These are phyloP conservation scores for Brassica carinata DNA, from an alignment of 345 rosid genomes.

Conservation along the genomic window DNA sequence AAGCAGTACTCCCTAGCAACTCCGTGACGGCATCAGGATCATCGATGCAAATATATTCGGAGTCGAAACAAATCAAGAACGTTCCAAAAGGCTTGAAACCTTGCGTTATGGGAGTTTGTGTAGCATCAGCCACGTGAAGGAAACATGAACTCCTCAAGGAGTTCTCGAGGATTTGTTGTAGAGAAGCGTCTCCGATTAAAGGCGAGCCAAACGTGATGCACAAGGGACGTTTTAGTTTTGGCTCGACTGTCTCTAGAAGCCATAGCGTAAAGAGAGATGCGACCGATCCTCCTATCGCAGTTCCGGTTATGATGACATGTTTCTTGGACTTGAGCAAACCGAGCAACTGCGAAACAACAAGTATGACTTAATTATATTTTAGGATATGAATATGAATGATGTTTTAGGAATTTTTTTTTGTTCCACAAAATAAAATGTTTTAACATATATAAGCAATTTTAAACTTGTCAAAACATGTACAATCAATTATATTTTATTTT, in stretches of 20 bases:
- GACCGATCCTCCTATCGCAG: constrained; percentile 61
- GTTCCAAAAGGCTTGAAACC: constrained; percentile 59
- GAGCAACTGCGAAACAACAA: constrained; percentile 4
- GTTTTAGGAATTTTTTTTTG: too few species aligned
- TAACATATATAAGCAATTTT: too few species aligned
- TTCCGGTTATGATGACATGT: constrained; percentile 59
- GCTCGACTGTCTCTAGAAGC: constrained; percentile 49
- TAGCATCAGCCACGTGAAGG: constrained; percentile 45
- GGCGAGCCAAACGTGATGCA: constrained; percentile 82
- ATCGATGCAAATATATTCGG: constrained; percentile 49
- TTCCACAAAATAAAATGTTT: too few species aligned
- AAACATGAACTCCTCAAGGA: constrained; percentile 54
- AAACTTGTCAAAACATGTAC: too few species aligned
- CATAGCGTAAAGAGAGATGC: constrained; percentile 73
- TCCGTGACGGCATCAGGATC: constrained; percentile 46
- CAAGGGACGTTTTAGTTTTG: constrained; percentile 40
- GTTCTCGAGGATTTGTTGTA: constrained; percentile 45
- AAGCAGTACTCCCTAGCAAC: constrained; percentile 21
- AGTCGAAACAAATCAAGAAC: constrained; percentile 48
- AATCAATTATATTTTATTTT: too few species aligned
- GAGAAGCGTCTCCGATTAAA: constrained; percentile 44
- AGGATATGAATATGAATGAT: too few species aligned
- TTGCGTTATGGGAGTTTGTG: background rate
- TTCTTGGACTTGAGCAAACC: background rate
- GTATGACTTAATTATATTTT: too few species aligned